These are phyloP conservation scores for Neckera pumila DNA, from an alignment of 225 moss, liverwort and hornwort genomes.

Conservation along the genomic window DNA sequence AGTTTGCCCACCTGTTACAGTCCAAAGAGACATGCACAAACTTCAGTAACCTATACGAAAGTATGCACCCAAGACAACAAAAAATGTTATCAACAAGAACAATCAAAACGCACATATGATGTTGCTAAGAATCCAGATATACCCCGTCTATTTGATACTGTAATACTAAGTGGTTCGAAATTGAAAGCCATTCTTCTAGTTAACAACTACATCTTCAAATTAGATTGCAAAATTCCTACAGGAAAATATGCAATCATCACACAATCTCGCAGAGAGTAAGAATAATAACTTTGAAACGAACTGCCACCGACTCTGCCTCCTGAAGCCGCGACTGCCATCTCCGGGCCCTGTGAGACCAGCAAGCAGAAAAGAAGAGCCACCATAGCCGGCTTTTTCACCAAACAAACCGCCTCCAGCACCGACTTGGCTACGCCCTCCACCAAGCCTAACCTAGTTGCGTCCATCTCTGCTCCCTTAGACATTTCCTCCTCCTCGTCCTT, in stretches of 20 bases:
- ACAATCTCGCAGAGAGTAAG: background rate
- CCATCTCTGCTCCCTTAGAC: background rate
- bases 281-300: slow-evolving; percentile 24
- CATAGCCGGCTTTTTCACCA: slow-evolving; percentile 31
- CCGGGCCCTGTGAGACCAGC: slow-evolving; percentile 28
- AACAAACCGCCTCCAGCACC: slow-evolving; percentile 5
- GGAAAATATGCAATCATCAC: background rate
- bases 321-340: slow-evolving; percentile 31
- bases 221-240: background rate
- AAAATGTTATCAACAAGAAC: background rate
- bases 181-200: background rate
- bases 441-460: background rate
- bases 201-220: background rate
- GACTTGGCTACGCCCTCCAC: background rate
- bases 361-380: slow-evolving; percentile 31
- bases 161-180: background rate
- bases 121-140: background rate
- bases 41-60: background rate
- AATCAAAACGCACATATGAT: background rate
- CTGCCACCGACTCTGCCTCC: slow-evolving; percentile 51
- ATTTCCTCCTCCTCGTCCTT: background rate
- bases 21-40: background rate
- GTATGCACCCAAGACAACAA: background rate
- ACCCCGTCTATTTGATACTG: background rate
- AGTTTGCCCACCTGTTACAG: slow-evolving; percentile 22